phyloP scores from a whole-genome alignment of 805 yeast species.

The Schwanniomyces yamadae region DNA sequence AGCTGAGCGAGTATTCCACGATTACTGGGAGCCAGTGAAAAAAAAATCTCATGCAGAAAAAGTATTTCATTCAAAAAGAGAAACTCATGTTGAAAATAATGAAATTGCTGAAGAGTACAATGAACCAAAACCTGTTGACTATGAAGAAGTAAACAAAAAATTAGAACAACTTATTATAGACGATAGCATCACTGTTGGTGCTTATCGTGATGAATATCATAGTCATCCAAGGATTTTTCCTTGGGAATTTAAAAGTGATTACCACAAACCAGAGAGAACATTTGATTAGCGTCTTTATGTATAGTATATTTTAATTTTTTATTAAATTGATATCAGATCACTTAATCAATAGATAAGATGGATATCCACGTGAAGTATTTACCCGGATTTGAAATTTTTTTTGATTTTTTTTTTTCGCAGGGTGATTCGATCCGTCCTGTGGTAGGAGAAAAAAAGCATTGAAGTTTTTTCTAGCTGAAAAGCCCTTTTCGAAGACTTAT shows the following conservation, averaged over 20 bases:
- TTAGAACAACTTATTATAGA: too few relatives aligned
- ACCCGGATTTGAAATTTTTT: conserved; percentile 3
- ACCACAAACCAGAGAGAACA: conserved; percentile 21
- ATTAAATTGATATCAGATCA: not conserved
- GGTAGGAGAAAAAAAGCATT: conserved; percentile 1
- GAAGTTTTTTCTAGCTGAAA: conserved; percentile 3
- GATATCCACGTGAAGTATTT: not conserved
- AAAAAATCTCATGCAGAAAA: not conserved
- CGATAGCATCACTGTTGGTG: too few relatives aligned
- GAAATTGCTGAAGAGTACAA: too few relatives aligned
- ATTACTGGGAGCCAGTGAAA: not conserved
- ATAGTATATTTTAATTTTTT: not conserved
- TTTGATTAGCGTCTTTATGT: conserved; percentile 20
- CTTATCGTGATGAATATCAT: too few relatives aligned
- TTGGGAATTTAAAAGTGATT: conserved; percentile 29
- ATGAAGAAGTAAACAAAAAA: too few relatives aligned
- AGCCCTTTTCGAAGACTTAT: too few relatives aligned
- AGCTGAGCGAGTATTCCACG: conserved; percentile 25
- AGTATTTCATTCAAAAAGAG: too few relatives aligned
- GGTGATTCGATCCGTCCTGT: not conserved
- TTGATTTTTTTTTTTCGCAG: conserved; percentile 4
- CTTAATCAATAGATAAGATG: not conserved
- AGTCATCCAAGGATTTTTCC: conserved; percentile 30
- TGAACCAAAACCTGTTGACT: too few relatives aligned
- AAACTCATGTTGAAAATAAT: too few relatives aligned